These are phyloP conservation scores for Sporopachydermia lactativora DNA, from an alignment of 805 yeast species.

Conservation along the genomic window DNA sequence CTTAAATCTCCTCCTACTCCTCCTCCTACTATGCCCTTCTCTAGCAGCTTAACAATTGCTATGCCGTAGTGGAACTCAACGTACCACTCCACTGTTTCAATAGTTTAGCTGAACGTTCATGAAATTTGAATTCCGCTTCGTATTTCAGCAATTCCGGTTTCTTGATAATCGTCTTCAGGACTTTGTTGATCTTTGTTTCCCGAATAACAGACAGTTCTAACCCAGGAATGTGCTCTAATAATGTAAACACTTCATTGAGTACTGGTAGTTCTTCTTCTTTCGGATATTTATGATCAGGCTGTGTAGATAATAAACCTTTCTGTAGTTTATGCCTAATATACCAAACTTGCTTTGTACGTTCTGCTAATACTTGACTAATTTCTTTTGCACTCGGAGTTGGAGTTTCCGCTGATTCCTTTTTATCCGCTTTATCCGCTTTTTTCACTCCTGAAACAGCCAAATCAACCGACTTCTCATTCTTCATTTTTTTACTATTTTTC, in stretches of 20 bases:
- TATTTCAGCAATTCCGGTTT: conserved; percentile 14
- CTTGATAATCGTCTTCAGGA: conserved; percentile 17
- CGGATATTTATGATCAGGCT: conserved; percentile 11
- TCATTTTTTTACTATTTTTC: no score
- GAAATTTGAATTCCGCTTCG: conserved; percentile 18
- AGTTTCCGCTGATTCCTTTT: conserved; percentile 6
- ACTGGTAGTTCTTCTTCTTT: conserved; percentile 14
- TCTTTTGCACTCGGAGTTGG: conserved; percentile 9
- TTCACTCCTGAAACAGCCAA: no score
- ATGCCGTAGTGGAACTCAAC: not conserved
- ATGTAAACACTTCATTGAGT: conserved; percentile 14
- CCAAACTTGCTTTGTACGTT: conserved; percentile 11
- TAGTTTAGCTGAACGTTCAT: conserved; percentile 13
- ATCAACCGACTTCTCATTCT: no score
- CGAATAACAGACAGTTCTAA: conserved; percentile 17
- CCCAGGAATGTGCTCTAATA: conserved; percentile 17
- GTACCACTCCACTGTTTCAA: conserved; percentile 13
- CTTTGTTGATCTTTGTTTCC: conserved; percentile 20
- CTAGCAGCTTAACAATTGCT: no score
- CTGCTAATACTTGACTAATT: conserved; percentile 7
- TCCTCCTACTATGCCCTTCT: no score
- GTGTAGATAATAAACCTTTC: conserved; percentile 14
- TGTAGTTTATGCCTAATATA: conserved; percentile 19
- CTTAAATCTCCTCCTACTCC: no score
- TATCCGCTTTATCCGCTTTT: conserved; percentile 4